Evolutionary conservation across 371 early-diverging fungal genomes (phyloP).

Genomic region (Batrachochytrium dendrobatidis): DNA sequence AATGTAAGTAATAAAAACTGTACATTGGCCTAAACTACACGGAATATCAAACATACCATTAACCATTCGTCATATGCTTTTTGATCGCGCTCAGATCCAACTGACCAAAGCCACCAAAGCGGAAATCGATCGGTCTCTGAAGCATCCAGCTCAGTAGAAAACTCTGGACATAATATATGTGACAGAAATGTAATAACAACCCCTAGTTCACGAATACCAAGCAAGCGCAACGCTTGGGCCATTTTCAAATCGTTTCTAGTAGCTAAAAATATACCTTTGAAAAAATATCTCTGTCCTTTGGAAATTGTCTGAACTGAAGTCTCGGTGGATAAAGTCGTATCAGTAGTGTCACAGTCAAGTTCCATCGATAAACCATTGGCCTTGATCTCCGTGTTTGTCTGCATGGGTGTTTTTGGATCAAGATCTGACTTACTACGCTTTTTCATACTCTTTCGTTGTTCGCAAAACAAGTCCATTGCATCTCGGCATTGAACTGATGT

Average conservation of each 20-base stretch:
- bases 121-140: slow-evolving; percentile 7
- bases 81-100: neutral
- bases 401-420: neutral
- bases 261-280: neutral
- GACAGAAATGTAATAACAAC: neutral
- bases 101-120: slow-evolving; percentile 13
- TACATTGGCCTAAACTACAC: neutral
- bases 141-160: neutral
- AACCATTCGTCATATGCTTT: slow-evolving; percentile 6
- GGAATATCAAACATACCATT: slow-evolving; percentile 9
- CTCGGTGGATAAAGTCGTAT: no score
- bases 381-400: neutral
- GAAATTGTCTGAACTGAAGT: no score
- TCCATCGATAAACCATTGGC: no score
- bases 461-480: neutral
- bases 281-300: neutral
- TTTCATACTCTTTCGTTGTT: neutral
- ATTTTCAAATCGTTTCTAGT: neutral
- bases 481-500: neutral
- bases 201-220: neutral
- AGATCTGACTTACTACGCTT: neutral
- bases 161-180: neutral
- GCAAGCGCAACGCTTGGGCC: neutral
- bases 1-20: neutral
- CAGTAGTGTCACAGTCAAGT: no score